These are phyloP conservation scores for Rubia balearica DNA, from an alignment of 305 asterid species.

Conservation along the genomic window DNA sequence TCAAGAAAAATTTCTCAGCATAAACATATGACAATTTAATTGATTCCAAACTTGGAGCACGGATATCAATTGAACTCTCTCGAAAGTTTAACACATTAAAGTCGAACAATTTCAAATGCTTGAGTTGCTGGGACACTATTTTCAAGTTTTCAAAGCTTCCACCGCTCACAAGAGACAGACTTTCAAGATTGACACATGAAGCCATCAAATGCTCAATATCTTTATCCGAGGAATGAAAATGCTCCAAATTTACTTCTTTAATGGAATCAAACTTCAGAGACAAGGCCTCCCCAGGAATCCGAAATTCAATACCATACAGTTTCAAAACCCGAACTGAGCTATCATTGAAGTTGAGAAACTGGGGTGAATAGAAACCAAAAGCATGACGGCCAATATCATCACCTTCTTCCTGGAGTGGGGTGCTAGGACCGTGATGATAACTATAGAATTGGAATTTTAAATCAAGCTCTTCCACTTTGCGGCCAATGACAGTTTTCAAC, in stretches of 20 bases:
- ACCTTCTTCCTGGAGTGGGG: neutral
- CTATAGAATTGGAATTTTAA: neutral
- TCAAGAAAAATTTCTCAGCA: neutral
- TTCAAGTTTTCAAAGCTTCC: no score
- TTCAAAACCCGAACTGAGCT: conserved; percentile 11
- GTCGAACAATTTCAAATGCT: neutral
- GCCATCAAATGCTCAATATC: neutral
- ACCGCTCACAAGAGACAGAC: neutral
- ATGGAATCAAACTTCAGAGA: conserved; percentile 3
- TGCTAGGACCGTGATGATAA: neutral
- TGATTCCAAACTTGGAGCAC: neutral
- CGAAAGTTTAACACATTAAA: rapidly evolving
- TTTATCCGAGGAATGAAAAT: neutral
- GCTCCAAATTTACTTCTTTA: neutral
- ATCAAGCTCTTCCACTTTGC: neutral
- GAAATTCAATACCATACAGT: neutral
- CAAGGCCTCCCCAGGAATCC: neutral
- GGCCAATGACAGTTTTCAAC: neutral
- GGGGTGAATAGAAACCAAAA: neutral
- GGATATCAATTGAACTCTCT: neutral
- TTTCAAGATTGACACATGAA: conserved; percentile 4
- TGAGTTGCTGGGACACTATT: conserved; percentile 3
- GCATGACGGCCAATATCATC: neutral
- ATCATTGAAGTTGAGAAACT: neutral
- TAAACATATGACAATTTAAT: neutral